Percentiles rank a stretch among this genome's conserved stretches.
These are phyloP conservation scores for Cladosporium cucumerinum DNA, from an alignment of 2,329 filamentous ascomycete species.

Conservation along the genomic window DNA sequence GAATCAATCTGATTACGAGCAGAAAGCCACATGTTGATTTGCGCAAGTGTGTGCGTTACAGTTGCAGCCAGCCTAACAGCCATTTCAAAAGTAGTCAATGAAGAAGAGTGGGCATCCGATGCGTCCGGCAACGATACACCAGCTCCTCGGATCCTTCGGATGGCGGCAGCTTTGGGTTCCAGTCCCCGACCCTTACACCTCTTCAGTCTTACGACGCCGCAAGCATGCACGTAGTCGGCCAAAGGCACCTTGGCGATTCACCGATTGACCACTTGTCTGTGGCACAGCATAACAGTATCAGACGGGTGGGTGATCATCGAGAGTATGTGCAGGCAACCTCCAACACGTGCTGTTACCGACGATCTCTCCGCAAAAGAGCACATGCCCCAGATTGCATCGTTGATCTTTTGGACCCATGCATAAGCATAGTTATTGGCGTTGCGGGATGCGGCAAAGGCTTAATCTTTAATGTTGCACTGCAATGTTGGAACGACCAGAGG, in stretches of 20 bases:
- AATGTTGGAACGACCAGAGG: background rate
- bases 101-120: background rate
- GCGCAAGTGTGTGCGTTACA: background rate
- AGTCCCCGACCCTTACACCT: background rate
- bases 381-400: background rate
- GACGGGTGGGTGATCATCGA: background rate
- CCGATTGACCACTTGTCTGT: background rate
- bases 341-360: background rate
- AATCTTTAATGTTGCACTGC: background rate
- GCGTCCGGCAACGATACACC: background rate
- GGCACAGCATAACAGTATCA: background rate
- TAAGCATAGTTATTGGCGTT: background rate
- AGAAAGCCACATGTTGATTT: background rate
- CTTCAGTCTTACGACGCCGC: background rate
- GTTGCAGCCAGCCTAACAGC: background rate
- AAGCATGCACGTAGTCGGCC: background rate
- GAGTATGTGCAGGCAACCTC: background rate
- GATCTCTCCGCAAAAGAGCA: background rate
- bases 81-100: background rate
- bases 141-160: background rate
- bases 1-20: background rate
- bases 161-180: background rate
- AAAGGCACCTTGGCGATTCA: background rate
- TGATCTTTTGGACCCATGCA: background rate
- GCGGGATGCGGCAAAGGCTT: constrained; percentile 6